Evolutionary conservation across 148 eudicot genomes (phyloP), one percentile per base, ranked within the genome.

Genomic region (Simmondsia chinensis): DNA sequence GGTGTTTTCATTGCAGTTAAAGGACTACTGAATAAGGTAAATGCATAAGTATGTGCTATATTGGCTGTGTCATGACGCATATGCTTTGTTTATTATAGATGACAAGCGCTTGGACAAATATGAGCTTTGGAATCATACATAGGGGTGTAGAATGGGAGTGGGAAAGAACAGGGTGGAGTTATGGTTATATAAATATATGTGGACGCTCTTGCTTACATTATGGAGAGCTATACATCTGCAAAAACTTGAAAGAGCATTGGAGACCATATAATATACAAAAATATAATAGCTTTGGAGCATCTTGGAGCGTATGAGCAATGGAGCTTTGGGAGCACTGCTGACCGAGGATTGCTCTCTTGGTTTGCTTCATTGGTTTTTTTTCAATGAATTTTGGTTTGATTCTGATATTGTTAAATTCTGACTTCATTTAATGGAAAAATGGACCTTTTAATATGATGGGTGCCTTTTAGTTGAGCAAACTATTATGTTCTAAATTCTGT

Each of bases 31-130:
- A 64, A 37, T 45, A 59, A 68, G 88, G 86, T 56, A 60, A 67
- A 70, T 62, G 54, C 48, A 57, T 68, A 67, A 55, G 59, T 66
- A 46, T 68, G 50, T 63, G 64, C 55, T 57, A 52, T 30, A 70
- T 33, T 63, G 64, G 61, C 70, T 71, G 59, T 65, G 56, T 78
- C 84, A 80, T 81, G 87, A 81, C 87, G 32, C 52, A 64, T 59
- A 73, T 88, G 72, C 91, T 81, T 85, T 89, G 70, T 82, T 72
- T 62, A 81, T 85, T 84, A 81, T 89, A 89, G 95, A 89, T 89
- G 76, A 60, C 80, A 76, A 79, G 82, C 77, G 82, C 93, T 71
- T 85, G 97, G 95, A 79, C 80, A 77, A 74, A 73, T 75, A 53
- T 82, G 93, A 74, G 97, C 97, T 71, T 75, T 85, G 97, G 88